Evolutionary conservation across 192 early-diverging fungal species (phyloP).

Genomic region (Spizellomyces punctatus): DNA sequence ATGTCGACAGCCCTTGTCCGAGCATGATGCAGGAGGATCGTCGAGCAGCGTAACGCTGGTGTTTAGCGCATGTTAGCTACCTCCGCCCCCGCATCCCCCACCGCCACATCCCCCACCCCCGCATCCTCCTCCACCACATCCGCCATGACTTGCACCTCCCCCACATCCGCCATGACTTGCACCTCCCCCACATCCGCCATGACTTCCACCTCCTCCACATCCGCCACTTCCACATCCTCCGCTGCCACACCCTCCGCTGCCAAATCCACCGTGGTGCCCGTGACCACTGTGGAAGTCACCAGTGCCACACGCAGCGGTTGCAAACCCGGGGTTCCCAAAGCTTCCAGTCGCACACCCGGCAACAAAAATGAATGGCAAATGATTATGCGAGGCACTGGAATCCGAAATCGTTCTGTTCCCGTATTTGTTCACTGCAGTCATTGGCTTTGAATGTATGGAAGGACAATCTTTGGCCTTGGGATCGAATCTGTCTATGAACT

Average conservation of each 20-base stretch:
- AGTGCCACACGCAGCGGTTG: neutral
- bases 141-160: constrained; percentile 9
- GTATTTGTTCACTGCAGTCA: neutral
- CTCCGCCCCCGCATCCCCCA: constrained; percentile 17
- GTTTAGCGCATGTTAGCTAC: neutral
- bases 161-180: constrained; percentile 11
- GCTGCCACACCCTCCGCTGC: constrained; percentile 13
- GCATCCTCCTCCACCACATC: constrained; percentile 6
- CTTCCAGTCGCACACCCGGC: neutral
- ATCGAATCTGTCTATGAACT: neutral
- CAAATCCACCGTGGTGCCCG: neutral
- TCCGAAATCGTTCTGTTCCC: neutral
- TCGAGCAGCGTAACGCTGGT: no score
- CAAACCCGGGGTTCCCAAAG: neutral
- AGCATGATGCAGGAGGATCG: no score
- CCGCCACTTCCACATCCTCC: constrained; percentile 16
- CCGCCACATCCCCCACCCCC: constrained; percentile 17
- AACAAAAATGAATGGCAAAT: neutral
- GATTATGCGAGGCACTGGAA: neutral
- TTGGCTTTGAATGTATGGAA: neutral
- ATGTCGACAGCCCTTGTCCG: no score
- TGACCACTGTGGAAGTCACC: neutral
- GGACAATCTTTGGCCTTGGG: neutral
- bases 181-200: constrained; percentile 12
- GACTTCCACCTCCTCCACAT: constrained; percentile 13